Conservation (phyloP, 1,139 yeast genomes). For the Taphrina flavorubra region DNA sequence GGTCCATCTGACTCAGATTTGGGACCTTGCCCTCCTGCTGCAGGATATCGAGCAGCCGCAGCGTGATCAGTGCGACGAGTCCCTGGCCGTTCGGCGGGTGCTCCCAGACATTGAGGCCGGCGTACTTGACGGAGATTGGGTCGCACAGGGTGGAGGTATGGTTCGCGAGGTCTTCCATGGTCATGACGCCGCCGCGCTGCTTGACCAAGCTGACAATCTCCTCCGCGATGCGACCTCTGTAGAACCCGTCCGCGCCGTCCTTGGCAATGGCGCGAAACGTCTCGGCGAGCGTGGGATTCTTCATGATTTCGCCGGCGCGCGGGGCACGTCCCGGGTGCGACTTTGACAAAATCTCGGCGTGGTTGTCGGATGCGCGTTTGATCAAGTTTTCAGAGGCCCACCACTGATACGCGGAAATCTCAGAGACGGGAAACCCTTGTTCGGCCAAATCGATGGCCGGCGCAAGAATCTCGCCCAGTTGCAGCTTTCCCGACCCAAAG, state of each 20-base stretch:
- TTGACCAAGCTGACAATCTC: slow-evolving; percentile 64
- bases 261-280: slow-evolving; percentile 62
- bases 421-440: slow-evolving; percentile 69
- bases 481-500: slow-evolving; percentile 77
- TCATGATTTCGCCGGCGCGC: slow-evolving; percentile 64
- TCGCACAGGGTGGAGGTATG: slow-evolving; percentile 68
- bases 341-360: slow-evolving; percentile 54
- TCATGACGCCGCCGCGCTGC: slow-evolving; percentile 63
- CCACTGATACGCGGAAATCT: slow-evolving; percentile 66
- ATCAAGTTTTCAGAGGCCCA: slow-evolving; percentile 54
- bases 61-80: slow-evolving; percentile 68
- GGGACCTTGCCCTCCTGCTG: slow-evolving; percentile 57
- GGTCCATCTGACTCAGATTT: slow-evolving; percentile 59
- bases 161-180: slow-evolving; percentile 60
- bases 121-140: slow-evolving; percentile 61
- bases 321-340: slow-evolving; percentile 57
- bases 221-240: slow-evolving; percentile 70
- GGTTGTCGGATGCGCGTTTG: slow-evolving; percentile 50
- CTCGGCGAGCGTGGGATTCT: slow-evolving; percentile 62
- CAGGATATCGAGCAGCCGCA: slow-evolving; percentile 68
- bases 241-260: slow-evolving; percentile 69
- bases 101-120: slow-evolving; percentile 63
- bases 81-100: slow-evolving; percentile 87
- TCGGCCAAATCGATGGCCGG: slow-evolving; percentile 78
- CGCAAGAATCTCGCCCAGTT: slow-evolving; percentile 59